Evolutionary conservation across 495 filamentous ascomycete genomes (phyloP), one percentile per base, ranked within the genome.

Genomic region (Trypethelium eluteriae): DNA sequence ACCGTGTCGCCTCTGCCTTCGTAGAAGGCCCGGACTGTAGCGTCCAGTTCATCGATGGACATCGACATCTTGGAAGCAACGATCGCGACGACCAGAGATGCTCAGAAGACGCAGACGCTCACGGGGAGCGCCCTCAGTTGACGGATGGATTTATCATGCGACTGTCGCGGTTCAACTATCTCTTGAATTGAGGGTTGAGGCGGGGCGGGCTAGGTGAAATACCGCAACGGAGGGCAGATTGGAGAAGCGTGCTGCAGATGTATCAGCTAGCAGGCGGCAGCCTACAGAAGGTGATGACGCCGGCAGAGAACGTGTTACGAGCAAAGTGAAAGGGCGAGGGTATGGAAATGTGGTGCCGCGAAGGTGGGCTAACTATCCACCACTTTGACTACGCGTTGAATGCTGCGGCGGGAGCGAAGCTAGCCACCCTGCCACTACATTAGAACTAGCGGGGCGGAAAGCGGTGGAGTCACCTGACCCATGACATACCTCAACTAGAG

Each of bases 1-100:
- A 97, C 93, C 80, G 90, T 81, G 63, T 96, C 89, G 53, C 94
- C 94, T 76, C 93, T 88, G 75, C 90, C 93, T 80, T 98, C 94
- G 70, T 95, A 98, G 81, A 98, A 97, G 78, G 90, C 88, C 69
- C 88, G 92, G 83, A 97, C 93, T 67, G 91, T 96, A 74, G 85
- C 86, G 86, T 98, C 94, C 79, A 98, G 82, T 83, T 98, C 95
- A 75, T 86, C 85, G 74, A 98, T 92, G 69, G 87, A 84, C 75
- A 87, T 79, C 74, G 86, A 84, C 86, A 88, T 88, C 5, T 44
- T 77, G 75, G 68, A 69, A 36, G 18, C 5, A 32, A 7, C 5
- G 32, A 36, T 34, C 53, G 53, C 53, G 34, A 5, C 10, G 53
- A 59, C 53, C 32, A 32, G 10, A 34, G 32, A 41, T 39, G n/a